Evolutionary conservation across 768 basidiomycete species (phyloP).

Genomic region (Xanthoconium purpureum): DNA sequence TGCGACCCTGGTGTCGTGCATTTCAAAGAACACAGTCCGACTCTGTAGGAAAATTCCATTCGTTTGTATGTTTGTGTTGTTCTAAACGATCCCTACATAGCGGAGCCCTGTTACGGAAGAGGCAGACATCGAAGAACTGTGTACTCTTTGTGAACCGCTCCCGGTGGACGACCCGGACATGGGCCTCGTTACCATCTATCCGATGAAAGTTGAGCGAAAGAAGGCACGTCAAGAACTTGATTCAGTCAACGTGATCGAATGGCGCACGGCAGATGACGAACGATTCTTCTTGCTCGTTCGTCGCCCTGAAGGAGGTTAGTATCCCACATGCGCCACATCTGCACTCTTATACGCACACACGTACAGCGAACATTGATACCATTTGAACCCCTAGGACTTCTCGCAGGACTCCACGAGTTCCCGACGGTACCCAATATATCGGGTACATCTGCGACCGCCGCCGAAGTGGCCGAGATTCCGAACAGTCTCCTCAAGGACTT

Average conservation of each 20-base stretch:
- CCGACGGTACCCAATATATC: constrained; percentile 61
- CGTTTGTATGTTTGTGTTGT: neutral
- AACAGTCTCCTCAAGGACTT: constrained; percentile 39
- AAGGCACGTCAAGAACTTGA: constrained; percentile 82
- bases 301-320: constrained; percentile 77
- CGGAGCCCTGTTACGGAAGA: constrained; percentile 11
- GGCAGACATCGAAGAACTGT: constrained; percentile 76
- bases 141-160: constrained; percentile 64
- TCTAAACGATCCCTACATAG: neutral
- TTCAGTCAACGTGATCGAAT: constrained; percentile 83
- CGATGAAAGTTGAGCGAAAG: constrained; percentile 83
- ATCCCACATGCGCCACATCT: neutral
- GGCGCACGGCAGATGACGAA: constrained; percentile 44
- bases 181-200: constrained; percentile 65
- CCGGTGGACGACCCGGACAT: constrained; percentile 22
- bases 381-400: constrained; percentile 55
- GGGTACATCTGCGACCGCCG: constrained; percentile 36
- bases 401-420: constrained; percentile 89
- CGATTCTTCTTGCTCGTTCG: constrained; percentile 75
- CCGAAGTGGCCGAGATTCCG: constrained; percentile 33
- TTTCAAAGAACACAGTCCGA: constrained; percentile 33
- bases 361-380: neutral
- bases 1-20: constrained; percentile 67
- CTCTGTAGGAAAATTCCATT: constrained; percentile 8
- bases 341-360: neutral